These are phyloP conservation scores for Coemansia sp. DNA, from an alignment of 192 early-diverging fungal genomes.

Conservation along the genomic window DNA sequence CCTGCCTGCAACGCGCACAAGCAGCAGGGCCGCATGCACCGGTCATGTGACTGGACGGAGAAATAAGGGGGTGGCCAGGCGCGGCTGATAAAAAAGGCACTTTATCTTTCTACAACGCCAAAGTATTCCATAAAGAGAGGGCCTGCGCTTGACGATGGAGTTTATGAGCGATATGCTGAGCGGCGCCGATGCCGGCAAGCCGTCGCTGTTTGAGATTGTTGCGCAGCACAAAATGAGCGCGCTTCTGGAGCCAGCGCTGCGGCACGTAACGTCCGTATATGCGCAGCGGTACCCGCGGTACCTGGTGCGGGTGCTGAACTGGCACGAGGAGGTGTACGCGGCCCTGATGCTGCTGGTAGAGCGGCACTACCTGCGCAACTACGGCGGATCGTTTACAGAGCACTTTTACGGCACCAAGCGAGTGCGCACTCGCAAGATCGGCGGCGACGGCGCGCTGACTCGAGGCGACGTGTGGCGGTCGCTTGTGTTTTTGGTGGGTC, in stretches of 20 bases:
- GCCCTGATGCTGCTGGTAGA: slow-evolving; percentile 77
- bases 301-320: slow-evolving; percentile 70
- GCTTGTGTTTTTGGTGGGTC: slow-evolving; percentile 61
- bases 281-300: slow-evolving; percentile 87
- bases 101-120: neutral
- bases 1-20: slow-evolving; percentile 3
- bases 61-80: neutral
- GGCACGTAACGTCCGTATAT: slow-evolving; percentile 80
- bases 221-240: slow-evolving; percentile 81
- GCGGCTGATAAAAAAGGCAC: neutral
- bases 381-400: slow-evolving; percentile 82
- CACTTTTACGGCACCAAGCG: slow-evolving; percentile 90
- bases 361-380: slow-evolving; percentile 77
- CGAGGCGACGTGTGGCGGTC: slow-evolving; percentile 60
- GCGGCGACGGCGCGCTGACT: slow-evolving; percentile 45
- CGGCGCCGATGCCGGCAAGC: slow-evolving; percentile 70
- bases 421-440: slow-evolving; percentile 53
- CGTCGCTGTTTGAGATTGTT: slow-evolving; percentile 88
- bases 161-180: slow-evolving; percentile 79
- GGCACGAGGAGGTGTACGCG: slow-evolving; percentile 82
- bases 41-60: slow-evolving; percentile 9
- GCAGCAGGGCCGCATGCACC: neutral
- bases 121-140: neutral
- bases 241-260: slow-evolving; percentile 80
- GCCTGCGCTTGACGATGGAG: slow-evolving; percentile 58